phyloP scores from a whole-genome alignment of 2,329 filamentous ascomycete genomes.

The Cytospora schulzeri region DNA sequence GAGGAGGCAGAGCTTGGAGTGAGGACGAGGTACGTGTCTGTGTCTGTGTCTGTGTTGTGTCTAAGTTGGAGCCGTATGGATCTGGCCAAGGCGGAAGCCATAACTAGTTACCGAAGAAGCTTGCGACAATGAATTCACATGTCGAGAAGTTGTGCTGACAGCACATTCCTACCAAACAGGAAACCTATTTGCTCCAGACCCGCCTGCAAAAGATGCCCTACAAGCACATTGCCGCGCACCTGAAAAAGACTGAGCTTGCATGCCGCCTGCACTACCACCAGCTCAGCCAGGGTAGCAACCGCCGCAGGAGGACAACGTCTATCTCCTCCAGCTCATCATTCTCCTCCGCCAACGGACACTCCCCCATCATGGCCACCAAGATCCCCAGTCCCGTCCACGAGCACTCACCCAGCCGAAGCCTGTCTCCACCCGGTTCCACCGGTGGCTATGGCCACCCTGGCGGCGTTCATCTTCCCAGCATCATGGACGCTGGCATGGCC shows the following conservation, averaged over 20 bases:
- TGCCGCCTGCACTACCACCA: conserved; percentile 89
- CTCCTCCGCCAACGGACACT: conserved; percentile 55
- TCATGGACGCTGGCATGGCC: conserved; percentile 46
- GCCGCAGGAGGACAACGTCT: conserved; percentile 75
- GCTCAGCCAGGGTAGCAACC: conserved; percentile 78
- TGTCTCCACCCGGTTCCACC: conserved; percentile 50
- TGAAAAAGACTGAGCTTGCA: conserved; percentile 86
- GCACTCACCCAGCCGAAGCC: conserved; percentile 47
- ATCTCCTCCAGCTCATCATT: conserved; percentile 65
- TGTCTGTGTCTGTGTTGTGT: conserved; percentile 32
- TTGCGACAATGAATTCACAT: neutral
- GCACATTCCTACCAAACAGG: conserved; percentile 50
- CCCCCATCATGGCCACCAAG: conserved; percentile 51
- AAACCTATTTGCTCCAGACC: conserved; percentile 81
- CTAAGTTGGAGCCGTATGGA: neutral
- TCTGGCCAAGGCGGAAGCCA: neutral
- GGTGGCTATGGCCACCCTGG: conserved; percentile 47
- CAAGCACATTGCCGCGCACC: conserved; percentile 82
- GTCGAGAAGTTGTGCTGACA: conserved; percentile 1
- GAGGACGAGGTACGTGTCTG: conserved; percentile 71
- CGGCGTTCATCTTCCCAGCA: conserved; percentile 55
- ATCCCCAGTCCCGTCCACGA: conserved; percentile 55
- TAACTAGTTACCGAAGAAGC: neutral
- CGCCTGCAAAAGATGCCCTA: conserved; percentile 88
- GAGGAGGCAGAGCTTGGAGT: conserved; percentile 80